These are phyloP conservation scores for Camellia lanceoleosa DNA, from an alignment of 148 eudicot species.

Conservation along the genomic window DNA sequence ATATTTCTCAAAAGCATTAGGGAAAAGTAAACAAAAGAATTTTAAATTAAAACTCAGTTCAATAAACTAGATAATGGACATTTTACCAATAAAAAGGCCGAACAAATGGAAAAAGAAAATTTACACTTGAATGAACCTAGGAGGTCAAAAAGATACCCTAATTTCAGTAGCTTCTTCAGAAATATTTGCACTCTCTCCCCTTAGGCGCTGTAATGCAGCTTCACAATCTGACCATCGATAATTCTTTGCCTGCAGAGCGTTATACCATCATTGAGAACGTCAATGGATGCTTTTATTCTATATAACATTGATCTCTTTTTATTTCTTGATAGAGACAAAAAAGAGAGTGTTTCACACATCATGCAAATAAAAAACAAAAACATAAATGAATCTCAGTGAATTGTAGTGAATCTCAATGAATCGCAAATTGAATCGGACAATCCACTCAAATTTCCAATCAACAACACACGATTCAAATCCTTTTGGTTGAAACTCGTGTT, in stretches of 20 bases:
- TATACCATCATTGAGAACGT: not conserved
- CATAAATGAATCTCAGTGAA: too few relatives aligned
- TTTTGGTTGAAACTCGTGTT: too few relatives aligned
- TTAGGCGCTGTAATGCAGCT: conserved; percentile 44
- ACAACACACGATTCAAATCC: too few relatives aligned
- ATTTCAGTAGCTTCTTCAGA: conserved; percentile 60
- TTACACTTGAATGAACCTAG: not conserved
- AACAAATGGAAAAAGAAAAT: not conserved
- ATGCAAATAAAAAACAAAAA: too few relatives aligned
- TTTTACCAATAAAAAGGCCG: not conserved
- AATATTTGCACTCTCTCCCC: conserved; percentile 47
- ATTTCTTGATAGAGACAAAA: too few relatives aligned
- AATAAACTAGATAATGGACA: not conserved
- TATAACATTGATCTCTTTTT: too few relatives aligned
- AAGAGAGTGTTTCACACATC: too few relatives aligned
- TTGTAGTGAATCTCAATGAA: too few relatives aligned
- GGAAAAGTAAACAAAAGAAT: not conserved
- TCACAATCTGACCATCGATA: conserved; percentile 50
- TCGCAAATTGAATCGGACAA: too few relatives aligned
- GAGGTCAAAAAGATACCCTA: conserved; percentile 33
- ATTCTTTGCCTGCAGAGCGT: conserved; percentile 50
- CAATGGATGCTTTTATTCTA: not conserved
- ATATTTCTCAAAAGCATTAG: not conserved
- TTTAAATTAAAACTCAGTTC: not conserved
- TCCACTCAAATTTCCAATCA: too few relatives aligned